phyloP scores from a whole-genome alignment of 257 asterid species.

The Solanum acaule region DNA sequence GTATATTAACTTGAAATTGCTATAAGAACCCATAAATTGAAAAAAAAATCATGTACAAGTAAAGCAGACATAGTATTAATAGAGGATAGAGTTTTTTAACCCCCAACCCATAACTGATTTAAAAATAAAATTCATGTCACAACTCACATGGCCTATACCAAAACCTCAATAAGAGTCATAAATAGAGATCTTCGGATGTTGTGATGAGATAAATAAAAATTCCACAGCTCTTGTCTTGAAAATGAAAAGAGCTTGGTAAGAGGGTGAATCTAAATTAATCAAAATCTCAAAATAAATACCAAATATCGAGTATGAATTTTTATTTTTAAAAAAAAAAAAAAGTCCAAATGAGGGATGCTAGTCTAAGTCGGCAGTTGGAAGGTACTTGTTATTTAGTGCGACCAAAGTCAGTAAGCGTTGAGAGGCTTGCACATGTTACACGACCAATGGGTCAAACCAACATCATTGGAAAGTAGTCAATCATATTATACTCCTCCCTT shows the following conservation, averaged over 20 bases:
- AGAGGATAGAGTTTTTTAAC: background rate
- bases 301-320: background rate
- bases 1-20: no score
- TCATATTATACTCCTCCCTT: background rate
- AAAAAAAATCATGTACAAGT: background rate
- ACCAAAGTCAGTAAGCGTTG: background rate
- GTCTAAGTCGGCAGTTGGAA: background rate
- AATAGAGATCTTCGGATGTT: background rate
- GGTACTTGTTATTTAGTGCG: background rate
- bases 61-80: background rate
- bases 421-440: background rate
- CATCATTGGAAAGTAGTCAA: background rate
- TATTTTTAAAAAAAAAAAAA: background rate
- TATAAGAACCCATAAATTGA: background rate
- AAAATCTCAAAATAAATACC: background rate
- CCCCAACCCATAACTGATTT: background rate
- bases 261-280: background rate
- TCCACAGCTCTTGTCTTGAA: fast-evolving
- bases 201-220: background rate
- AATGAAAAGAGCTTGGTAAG: background rate
- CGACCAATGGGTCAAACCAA: background rate
- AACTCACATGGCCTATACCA: background rate
- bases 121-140: background rate
- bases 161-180: background rate
- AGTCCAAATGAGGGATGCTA: background rate